Conservation (phyloP, 192 early-diverging fungal genomes). For the Linnemannia hyalina region DNA sequence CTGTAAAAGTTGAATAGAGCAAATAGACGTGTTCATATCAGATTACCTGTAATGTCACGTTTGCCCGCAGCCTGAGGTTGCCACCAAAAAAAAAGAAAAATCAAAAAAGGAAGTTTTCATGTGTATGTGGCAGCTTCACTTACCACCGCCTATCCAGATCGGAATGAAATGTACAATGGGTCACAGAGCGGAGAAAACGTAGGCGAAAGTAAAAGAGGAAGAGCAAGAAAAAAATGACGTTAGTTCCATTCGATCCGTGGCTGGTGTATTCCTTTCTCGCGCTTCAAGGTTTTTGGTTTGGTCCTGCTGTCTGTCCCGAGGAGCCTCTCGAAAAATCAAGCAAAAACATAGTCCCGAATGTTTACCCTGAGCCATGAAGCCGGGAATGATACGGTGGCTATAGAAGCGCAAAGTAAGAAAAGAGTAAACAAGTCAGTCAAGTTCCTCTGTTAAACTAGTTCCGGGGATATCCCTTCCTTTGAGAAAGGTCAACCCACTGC, state of each 20-base stretch:
- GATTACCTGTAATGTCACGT: neutral
- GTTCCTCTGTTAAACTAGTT: neutral
- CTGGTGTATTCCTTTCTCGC: neutral
- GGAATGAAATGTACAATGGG: neutral
- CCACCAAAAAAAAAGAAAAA: neutral
- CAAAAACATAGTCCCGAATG: neutral
- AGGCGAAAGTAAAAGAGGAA: neutral
- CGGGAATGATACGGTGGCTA: conserved; percentile 72
- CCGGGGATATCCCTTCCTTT: neutral
- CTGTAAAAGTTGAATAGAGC: conserved; percentile 11
- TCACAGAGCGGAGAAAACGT: neutral
- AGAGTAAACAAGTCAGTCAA: neutral
- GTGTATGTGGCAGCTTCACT: neutral
- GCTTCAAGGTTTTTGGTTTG: neutral
- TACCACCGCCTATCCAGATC: conserved; percentile 36
- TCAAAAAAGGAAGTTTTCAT: neutral
- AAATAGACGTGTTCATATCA: neutral
- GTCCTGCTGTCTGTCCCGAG: neutral
- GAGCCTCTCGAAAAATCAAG: neutral
- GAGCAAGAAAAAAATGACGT: neutral
- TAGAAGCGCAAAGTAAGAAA: neutral
- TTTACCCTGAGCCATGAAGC: conserved; percentile 71
- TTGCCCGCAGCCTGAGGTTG: neutral
- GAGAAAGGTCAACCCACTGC: neutral
- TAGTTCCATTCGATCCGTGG: conserved; percentile 1